Evolutionary conservation across 495 filamentous ascomycete species (phyloP).

Genomic region (Aspergillus steynii): DNA sequence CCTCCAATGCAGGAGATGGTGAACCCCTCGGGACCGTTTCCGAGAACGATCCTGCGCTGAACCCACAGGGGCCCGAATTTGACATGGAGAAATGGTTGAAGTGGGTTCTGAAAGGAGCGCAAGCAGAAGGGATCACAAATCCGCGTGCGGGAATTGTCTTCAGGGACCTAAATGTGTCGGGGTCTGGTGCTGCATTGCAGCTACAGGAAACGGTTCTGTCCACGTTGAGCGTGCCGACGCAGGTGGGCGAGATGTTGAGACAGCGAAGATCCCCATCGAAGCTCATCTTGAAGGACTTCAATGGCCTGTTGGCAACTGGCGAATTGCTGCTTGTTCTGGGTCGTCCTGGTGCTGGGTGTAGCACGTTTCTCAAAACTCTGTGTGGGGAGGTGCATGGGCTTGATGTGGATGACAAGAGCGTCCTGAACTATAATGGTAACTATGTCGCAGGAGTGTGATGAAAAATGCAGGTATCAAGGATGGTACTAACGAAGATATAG

Average conservation of each 20-base stretch:
- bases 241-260: conserved; percentile 24
- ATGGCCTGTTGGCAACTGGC: conserved; percentile 36
- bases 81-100: conserved; percentile 30
- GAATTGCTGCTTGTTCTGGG: conserved; percentile 41
- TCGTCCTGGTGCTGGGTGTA: conserved; percentile 41
- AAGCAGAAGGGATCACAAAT: conserved; percentile 18
- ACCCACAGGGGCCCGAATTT: conserved; percentile 28
- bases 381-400: conserved; percentile 38
- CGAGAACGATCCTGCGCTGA: conserved; percentile 24
- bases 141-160: conserved; percentile 43
- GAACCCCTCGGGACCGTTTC: conserved; percentile 15
- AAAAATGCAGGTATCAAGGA: not conserved
- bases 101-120: conserved; percentile 23
- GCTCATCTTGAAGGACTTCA: conserved; percentile 38
- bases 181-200: conserved; percentile 51
- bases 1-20: not conserved
- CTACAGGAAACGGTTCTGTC: conserved; percentile 51
- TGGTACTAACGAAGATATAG: conserved; percentile 4
- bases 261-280: conserved; percentile 23
- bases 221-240: conserved; percentile 43
- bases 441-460: not conserved
- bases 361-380: conserved; percentile 41
- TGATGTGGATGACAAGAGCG: conserved; percentile 33
- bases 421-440: conserved; percentile 48
- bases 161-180: conserved; percentile 50